Base-by-base conservation (phyloP, 352 stramenopile genomes). In the Pythium scleroteichum region DNA sequence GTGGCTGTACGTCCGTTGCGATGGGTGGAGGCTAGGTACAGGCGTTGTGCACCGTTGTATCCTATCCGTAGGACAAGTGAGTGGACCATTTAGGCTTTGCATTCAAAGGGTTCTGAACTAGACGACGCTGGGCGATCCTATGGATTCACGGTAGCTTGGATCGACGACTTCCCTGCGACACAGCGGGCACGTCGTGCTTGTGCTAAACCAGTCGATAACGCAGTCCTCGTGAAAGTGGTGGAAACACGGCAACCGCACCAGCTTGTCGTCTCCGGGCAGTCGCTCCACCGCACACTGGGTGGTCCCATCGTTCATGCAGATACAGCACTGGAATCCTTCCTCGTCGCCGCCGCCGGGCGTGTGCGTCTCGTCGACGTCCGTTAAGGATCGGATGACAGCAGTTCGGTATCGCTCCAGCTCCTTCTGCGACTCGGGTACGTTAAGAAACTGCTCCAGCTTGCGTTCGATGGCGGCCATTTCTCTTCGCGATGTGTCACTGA, bases 171-270 rank as follows among this genome's bases (percentile, higher is more conserved):
- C 38, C 27, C 74, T 62, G 53, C 82, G 78, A 40, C 82, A 92
- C 13, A 90, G 54, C 23, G 82, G 82, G 58, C 82, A 92, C 0
- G 79, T 89, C 39, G 72, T 80, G 53, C 76, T 88, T 2, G 76
- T 73, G 49, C 83, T 85, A 55, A 90, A 88, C 82, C 82, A 92
- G 59, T 85, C 70, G 45, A 90, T 79, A 24, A 90, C 73, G 38
- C 82, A 92, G 72, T 89, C 78, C 69, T 92, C 80, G 59, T 92
- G 82, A 56, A 89, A 92, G 35, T 79, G 70, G 55, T 92, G 82
- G 16, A 50, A 63, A 52, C 82, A 92, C 20, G 78, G 75, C n/a
- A 92, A 59, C 53, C 71, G 65, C 24, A 89, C 79, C 62, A 86
- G 74, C 42, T 70, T 75, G 23, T 81, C 57, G n/a, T 74, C 69